These are phyloP conservation scores for Herpetospermum pedunculosum DNA, from an alignment of 306 rosid genomes.

Conservation along the genomic window DNA sequence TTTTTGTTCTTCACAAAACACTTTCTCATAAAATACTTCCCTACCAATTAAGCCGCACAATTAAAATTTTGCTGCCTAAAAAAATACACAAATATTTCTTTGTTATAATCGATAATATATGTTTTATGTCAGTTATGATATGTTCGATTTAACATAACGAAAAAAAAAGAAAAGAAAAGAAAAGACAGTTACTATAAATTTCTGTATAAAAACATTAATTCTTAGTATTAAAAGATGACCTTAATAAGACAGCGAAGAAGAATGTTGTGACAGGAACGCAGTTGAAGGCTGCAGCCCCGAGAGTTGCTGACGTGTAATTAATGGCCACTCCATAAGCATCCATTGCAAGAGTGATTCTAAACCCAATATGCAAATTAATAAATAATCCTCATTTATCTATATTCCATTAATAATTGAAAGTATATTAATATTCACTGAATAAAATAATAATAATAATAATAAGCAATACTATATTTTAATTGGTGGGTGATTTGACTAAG, in stretches of 20 bases:
- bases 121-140: too few relatives aligned
- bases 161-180: too few relatives aligned
- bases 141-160: too few relatives aligned
- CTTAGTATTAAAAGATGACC: conserved; percentile 14
- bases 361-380: not conserved
- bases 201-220: too few relatives aligned
- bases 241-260: conserved; percentile 53
- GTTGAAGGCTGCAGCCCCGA: conserved; percentile 49
- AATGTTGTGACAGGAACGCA: conserved; percentile 79
- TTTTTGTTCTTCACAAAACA: too few relatives aligned
- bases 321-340: conserved; percentile 10
- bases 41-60: too few relatives aligned
- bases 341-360: not conserved
- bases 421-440: not conserved
- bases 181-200: not conserved
- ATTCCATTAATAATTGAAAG: not conserved
- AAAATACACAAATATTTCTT: too few relatives aligned
- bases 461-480: not conserved
- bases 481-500: not conserved
- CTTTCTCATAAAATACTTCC: too few relatives aligned
- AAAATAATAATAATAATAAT: not conserved
- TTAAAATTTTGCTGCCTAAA: too few relatives aligned
- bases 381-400: not conserved
- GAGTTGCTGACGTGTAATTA: conserved; percentile 9
- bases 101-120: too few relatives aligned